Evolutionary conservation across 2,329 filamentous ascomycete species (phyloP), one percentile per base, ranked within the genome.

Genomic region (Colletotrichum eremochloae): DNA sequence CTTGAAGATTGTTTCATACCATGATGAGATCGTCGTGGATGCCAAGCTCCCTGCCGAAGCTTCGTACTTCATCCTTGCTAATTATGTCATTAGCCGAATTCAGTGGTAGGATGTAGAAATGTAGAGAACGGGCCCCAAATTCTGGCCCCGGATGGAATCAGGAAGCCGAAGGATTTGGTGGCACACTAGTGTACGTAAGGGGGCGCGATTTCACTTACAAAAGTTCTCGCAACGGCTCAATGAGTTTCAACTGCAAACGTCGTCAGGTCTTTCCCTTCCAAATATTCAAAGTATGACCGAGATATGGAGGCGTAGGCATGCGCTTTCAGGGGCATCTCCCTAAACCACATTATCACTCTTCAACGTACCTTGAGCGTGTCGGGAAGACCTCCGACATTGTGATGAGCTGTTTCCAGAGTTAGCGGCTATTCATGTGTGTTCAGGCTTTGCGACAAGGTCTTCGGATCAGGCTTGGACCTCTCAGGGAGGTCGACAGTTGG

Each of bases 11-110:
- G 52, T 36, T 56, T 36, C 53, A n/a, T 56, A 56, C 53, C 53
- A 56, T 56, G 67, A 96, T 91, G 9, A 96, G 79, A 40, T 79
- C 77, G 44, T 78, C 76, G 66, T 81, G 76, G 44, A 83, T 79
- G 5, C 76, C 75, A 4, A 83, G 73, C 57, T 80, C 75, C 2
- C 77, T 76, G 15, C 79, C 80, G 38, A 82, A 72, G 2, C 68
- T 76, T 52, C 80, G 75, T 2, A 81, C 75, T 73, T 80, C 77
- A 53, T 77, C 73, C 53, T 71, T 71, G 63, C 53, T 56, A 56
- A 36, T 38, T 11, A 36, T 65, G 44, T 38, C 53, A 15, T 61
- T 67, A 42, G 44, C 40, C 50, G 38, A 29, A 20, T 20, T 55
- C 60, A 29, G 46, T 12, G 33, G 31, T 12, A 11, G 36, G 6